Base-by-base conservation (phyloP, 257 asterid genomes). In the Marsdenia floribunda region DNA sequence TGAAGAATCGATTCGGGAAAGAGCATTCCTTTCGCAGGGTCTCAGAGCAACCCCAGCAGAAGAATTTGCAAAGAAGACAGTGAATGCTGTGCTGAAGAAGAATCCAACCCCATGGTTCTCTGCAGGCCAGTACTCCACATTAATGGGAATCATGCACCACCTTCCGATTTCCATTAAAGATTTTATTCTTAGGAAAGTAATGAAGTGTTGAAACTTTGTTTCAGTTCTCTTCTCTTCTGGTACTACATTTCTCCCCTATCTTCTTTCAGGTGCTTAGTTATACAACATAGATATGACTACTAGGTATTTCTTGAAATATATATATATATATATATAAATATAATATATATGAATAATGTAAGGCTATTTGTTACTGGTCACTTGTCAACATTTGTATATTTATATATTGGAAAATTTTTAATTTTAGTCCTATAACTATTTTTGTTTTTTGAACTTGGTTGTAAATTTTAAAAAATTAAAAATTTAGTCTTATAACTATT, bases 61-160 rank as follows among this genome's bases (percentile, higher is more conserved):
- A 69, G 96, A 85, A 77, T 94, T 94, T 72, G 97, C 97, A 0
- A 89, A 84, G 92, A 86, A 84, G 80, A 89, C 96, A 0, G 98
- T 92, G 1, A 83, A 87, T 46, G 86, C 80, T 15, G 88, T 94
- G 81, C 87, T 92, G 42, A 86, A 87, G 85, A 76, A 85, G 83
- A 87, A 87, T 52, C 93, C 99, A 0, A 89, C 84, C 10, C 80
- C 94, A 76, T 94, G 99, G 98, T 77, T 90, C 81, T 83, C 90
- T 71, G 73, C 77, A 0, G 99, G 98, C 70, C 89, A 84, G 76
- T 84, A 29, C 66, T 92, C 99, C 50, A 86, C 88, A 3, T 7
- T 80, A n/a, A 75, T 90, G 77, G 81, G 82, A 57, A 68, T 85
- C 69, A 65, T 83, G 86, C 77, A 91, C 71, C 81, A 91, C 74